Base-by-base conservation (phyloP, 1,284 basidiomycete species). In the Marasmius sp. region DNA sequence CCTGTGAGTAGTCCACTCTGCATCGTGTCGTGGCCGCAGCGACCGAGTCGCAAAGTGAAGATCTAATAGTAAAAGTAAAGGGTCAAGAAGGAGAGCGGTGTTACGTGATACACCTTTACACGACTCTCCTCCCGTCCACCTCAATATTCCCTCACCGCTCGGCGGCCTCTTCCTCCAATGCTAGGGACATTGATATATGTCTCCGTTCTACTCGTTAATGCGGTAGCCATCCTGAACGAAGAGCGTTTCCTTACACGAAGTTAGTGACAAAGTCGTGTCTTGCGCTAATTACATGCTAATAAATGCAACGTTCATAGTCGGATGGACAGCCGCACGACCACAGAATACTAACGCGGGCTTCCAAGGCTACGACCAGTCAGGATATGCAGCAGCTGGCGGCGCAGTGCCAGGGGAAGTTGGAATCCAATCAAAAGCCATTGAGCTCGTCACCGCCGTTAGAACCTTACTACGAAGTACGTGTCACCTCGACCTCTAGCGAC, bases 231-330 rank as follows among this genome's bases (percentile, higher is more conserved):
- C 62, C 82, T 98, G 60, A 97, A 90, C 71, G 96, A 98, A 76
- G 96, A 98, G 69, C 85, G 96, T 1, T 98, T 98, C 75, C 85
- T 98, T 52, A 92, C 94, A 22, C 82, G 91, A 74, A 95, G 97
- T 98, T 73, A 70, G 91, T 85, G 37, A 57, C 65, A 50, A 4
- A 12, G 8, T 43, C 37, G 33, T 56, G 60, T 49, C 47, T 47
- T 9, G 39, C 50, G 38, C 54, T 41, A 5, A 41, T 62, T 52
- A 60, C n/a, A 64, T 18, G 37, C 65, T 43, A 62, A 27, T 56
- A 45, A 58, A 62, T 61, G 37, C 62, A 57, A 50, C 61, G 64
- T 61, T 61, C 62, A 22, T 69, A 98, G 96, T 98, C 73, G 96
- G 96, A 58, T 98, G 95, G 95, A 91, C 93, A n/a, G 84, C 92